Evolutionary conservation across 768 basidiomycete species (phyloP).

Genomic region (Hericium rajendrae): DNA sequence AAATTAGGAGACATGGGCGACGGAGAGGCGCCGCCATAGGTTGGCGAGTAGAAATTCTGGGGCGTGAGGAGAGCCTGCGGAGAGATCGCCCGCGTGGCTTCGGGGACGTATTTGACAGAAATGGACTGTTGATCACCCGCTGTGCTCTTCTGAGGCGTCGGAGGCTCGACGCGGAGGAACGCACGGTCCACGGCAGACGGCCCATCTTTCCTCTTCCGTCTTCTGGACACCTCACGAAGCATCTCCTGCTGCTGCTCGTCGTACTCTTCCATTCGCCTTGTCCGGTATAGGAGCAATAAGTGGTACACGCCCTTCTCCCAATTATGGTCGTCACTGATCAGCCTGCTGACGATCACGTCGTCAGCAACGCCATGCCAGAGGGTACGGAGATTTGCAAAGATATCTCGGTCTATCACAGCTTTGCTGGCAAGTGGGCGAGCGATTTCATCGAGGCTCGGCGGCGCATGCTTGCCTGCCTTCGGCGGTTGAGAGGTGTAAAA

Average conservation of each 20-base stretch:
- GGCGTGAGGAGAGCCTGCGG: constrained; percentile 8
- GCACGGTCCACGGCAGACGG: constrained; percentile 8
- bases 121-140: too few relatives aligned
- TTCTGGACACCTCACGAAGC: constrained; percentile 21
- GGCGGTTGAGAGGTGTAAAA: constrained; percentile 58
- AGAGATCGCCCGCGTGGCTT: not conserved
- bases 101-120: too few relatives aligned
- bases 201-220: constrained; percentile 27
- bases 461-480: constrained; percentile 29
- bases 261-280: constrained; percentile 63
- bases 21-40: constrained; percentile 15
- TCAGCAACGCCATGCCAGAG: constrained; percentile 84
- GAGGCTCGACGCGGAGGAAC: constrained; percentile 43
- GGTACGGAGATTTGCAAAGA: constrained; percentile 82
- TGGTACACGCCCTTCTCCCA: constrained; percentile 98
- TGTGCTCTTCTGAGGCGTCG: not conserved
- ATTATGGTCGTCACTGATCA: constrained; percentile 59
- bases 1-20: constrained; percentile 16
- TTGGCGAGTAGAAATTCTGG: constrained; percentile 10
- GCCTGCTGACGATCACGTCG: constrained; percentile 56
- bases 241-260: constrained; percentile 34
- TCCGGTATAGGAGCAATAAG: constrained; percentile 77
- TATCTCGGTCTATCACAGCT: constrained; percentile 76
- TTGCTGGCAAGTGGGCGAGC: constrained; percentile 54
- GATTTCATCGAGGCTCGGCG: constrained; percentile 58